Evolutionary conservation across 768 basidiomycete genomes (phyloP).

Genomic region (Tulasnella sp.): DNA sequence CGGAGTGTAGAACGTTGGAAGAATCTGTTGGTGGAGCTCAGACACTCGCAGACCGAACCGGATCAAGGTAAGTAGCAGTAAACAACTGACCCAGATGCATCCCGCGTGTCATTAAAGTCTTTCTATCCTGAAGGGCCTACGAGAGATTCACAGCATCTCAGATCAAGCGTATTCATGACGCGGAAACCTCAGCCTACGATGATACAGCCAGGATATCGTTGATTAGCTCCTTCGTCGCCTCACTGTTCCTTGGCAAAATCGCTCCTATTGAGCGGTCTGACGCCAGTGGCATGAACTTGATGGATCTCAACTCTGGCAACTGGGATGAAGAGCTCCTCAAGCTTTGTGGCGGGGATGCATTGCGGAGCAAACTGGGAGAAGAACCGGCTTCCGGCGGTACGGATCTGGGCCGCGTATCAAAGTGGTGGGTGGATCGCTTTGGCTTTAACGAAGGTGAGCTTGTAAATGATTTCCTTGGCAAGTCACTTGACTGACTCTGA

Average conservation of each 20-base stretch:
- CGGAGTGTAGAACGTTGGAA: constrained; percentile 61
- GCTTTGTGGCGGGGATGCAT: constrained; percentile 53
- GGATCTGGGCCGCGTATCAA: constrained; percentile 48
- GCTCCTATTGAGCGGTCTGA: constrained; percentile 80
- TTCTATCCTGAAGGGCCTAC: constrained; percentile 38
- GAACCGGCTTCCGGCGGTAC: constrained; percentile 68
- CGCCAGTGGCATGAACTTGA: constrained; percentile 85
- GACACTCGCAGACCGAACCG: constrained; percentile 60
- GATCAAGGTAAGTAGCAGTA: constrained; percentile 37
- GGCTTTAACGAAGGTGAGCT: constrained; percentile 53
- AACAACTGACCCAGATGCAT: neutral
- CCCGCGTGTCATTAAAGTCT: neutral
- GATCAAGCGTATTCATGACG: constrained; percentile 30
- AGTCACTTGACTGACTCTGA: neutral
- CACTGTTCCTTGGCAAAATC: constrained; percentile 65
- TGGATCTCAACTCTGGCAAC: constrained; percentile 59
- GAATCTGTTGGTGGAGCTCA: constrained; percentile 57
- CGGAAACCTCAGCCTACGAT: constrained; percentile 28
- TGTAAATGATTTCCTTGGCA: neutral
- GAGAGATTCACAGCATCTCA: constrained; percentile 84
- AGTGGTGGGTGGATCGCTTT: constrained; percentile 67
- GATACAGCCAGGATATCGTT: constrained; percentile 60
- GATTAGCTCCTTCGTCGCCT: constrained; percentile 73
- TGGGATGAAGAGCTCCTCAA: constrained; percentile 62
- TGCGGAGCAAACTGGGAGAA: constrained; percentile 58